phyloP scores from a whole-genome alignment of 2,329 filamentous ascomycete genomes.

The Alternaria hordeiaustralica region DNA sequence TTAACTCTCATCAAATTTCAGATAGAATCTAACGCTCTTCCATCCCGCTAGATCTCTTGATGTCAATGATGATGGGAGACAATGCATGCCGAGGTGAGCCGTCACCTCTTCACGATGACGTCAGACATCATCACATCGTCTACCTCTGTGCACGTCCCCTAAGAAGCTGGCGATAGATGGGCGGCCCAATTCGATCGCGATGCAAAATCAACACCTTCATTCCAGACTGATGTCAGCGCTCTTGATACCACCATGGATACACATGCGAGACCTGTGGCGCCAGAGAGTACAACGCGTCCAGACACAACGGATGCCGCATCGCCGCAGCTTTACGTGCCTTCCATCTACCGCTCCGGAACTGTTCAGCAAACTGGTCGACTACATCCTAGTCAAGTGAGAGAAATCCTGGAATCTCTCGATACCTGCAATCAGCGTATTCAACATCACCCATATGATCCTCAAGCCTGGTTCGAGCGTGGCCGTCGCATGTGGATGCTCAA shows the following conservation, averaged over 20 bases:
- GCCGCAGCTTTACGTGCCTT: not conserved
- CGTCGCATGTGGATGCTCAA: constrained; percentile 8
- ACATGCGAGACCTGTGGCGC: not conserved
- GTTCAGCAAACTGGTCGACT: not conserved
- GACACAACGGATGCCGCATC: not conserved
- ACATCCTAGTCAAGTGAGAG: not conserved
- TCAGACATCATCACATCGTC: constrained; percentile 1
- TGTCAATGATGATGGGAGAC: not conserved
- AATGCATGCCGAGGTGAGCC: not conserved
- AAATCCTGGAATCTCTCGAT: not conserved
- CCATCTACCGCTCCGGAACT: not conserved
- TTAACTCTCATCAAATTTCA: not conserved
- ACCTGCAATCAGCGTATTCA: not conserved
- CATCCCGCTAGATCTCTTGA: not conserved
- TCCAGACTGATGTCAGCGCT: not conserved
- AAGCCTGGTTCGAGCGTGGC: not conserved
- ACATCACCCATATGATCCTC: not conserved
- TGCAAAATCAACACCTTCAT: not conserved
- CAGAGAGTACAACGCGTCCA: not conserved
- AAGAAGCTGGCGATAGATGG: not conserved
- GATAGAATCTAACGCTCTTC: not conserved
- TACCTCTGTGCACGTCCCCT: not conserved
- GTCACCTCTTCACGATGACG: not conserved
- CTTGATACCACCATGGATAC: not conserved
- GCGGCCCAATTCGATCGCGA: not conserved